Base-by-base conservation (phyloP, 768 basidiomycete genomes). In the Xanthoconium stramineum region DNA sequence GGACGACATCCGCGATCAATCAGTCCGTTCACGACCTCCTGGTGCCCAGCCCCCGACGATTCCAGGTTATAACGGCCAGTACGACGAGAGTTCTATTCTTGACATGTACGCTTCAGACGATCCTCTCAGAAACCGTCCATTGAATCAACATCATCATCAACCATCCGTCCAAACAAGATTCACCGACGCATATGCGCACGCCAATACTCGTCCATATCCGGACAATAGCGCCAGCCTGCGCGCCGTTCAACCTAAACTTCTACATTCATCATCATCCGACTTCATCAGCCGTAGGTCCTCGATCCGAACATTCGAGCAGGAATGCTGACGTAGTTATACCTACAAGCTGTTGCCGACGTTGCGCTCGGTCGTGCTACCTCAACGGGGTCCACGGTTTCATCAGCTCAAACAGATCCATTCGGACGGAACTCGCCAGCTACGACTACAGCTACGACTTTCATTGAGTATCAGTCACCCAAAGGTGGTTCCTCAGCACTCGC, bases 381-480 rank as follows among this genome's bases (percentile, higher is more conserved):
- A 17, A 62, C 57, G 30, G 67, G 60, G 24, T 71, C 70, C 15
- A 71, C 71, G 2, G 43, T 51, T 13, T 71, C 70, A 6, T 71
- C 71, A 6, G 56, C 59, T 19, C 65, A 52, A 35, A 61, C 69
- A 14, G 64, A 64, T 42, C 42, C 61, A 12, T 55, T 71, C 19
- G 62, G 57, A 29, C 61, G 71, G 29, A 64, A 71, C 46, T 44
- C 36, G 15, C 69, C 71, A n/a, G 49, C 60, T 24, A 62, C 69
- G 9, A 69, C 70, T 15, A 32, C 65, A 2, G 58, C 69, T 2
- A 69, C 70, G 6, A 59, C 64, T 28, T 55, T 62, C 33, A 64
- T 53, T 14, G 62, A 62, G 14, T 52, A 64, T 38, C 61, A 60
- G 20, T 2, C 52, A 15, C 50, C 59, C 19, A 68, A 69, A 51